These are phyloP conservation scores for Candida vaughaniae DNA, from an alignment of 805 yeast species.

Conservation along the genomic window DNA sequence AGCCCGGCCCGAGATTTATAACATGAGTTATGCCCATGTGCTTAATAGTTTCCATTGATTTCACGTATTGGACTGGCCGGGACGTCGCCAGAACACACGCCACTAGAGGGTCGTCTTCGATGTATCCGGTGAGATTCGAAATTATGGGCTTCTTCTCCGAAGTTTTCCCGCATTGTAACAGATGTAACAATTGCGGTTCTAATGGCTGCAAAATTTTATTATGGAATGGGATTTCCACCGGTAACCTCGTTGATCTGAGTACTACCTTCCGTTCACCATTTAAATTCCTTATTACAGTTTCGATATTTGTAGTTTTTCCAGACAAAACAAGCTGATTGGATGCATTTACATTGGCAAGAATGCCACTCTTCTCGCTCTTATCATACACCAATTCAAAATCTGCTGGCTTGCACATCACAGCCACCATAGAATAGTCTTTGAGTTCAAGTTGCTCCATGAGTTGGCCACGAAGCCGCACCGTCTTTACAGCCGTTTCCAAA, in stretches of 20 bases:
- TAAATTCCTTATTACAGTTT: constrained; percentile 18
- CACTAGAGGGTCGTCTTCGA: constrained; percentile 4
- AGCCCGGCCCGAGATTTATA: constrained; percentile 41
- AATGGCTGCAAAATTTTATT: constrained; percentile 38
- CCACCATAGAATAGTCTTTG: constrained; percentile 33
- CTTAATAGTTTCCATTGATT: constrained; percentile 27
- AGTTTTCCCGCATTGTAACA: neutral
- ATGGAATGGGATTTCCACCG: constrained; percentile 55
- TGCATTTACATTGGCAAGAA: constrained; percentile 50
- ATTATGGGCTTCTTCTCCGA: constrained; percentile 28
- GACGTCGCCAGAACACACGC: constrained; percentile 31
- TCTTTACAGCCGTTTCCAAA: constrained; percentile 32
- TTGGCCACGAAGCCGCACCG: constrained; percentile 46
- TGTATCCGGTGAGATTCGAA: constrained; percentile 34
- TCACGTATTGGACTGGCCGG: constrained; percentile 44
- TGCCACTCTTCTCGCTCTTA: constrained; percentile 17
- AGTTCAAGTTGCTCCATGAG: constrained; percentile 34
- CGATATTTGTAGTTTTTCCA: constrained; percentile 33
- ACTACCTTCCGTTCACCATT: constrained; percentile 17
- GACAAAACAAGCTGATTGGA: constrained; percentile 43
- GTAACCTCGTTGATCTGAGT: constrained; percentile 29
- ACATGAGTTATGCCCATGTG: constrained; percentile 17
- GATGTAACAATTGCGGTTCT: constrained; percentile 25
- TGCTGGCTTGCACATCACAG: constrained; percentile 28
- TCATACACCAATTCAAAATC: constrained; percentile 22